Conservation (phyloP, 129 eudicot genomes). For the Centrapalus pauciflorus region DNA sequence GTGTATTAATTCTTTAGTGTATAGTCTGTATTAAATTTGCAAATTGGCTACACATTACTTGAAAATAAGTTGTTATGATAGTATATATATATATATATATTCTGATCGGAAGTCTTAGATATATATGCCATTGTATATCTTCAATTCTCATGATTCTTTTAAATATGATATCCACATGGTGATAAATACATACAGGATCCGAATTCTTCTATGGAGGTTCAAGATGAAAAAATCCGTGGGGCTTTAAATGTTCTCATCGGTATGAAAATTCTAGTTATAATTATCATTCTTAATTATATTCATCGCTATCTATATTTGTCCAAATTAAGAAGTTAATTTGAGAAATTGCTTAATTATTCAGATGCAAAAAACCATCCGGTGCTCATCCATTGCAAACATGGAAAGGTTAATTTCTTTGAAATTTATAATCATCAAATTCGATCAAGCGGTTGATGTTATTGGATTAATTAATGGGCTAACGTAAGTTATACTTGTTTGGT, state of each 20-base stretch:
- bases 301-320: no score
- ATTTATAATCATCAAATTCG: neutral
- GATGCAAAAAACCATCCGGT: constrained; percentile 14
- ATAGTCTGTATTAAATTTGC: no score
- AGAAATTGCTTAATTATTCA: constrained; percentile 4
- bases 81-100: neutral
- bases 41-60: no score
- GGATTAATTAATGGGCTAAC: neutral
- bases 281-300: neutral
- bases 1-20: no score
- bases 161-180: neutral
- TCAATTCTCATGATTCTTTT: neutral
- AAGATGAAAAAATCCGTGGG: constrained; percentile 15
- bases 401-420: constrained; percentile 10
- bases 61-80: neutral
- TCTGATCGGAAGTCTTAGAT: neutral
- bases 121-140: neutral
- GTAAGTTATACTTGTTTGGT: neutral
- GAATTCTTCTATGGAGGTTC: constrained; percentile 11
- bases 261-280: neutral
- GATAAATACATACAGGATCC: neutral
- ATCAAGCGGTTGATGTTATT: neutral
- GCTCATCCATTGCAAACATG: constrained; percentile 20
- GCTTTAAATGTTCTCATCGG: constrained; percentile 14
- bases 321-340: neutral